Percentiles rank a stretch among this genome's conserved stretches.
These are phyloP conservation scores for Diaporthe aspalathi DNA, from an alignment of 2,329 filamentous ascomycete genomes.

Conservation along the genomic window DNA sequence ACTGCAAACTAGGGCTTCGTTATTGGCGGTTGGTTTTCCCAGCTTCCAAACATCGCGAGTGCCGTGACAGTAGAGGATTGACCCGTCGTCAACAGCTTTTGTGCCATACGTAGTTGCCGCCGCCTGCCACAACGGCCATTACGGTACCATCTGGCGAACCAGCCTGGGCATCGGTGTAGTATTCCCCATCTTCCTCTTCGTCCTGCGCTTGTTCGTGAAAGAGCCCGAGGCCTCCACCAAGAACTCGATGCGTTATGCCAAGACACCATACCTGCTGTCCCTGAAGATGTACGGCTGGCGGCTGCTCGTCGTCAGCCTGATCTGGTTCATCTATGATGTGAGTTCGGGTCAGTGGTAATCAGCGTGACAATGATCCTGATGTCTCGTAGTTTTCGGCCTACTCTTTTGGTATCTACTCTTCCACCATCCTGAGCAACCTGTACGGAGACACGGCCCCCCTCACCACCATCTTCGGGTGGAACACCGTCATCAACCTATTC, in stretches of 20 bases:
- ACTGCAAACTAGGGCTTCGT: conserved; percentile 73
- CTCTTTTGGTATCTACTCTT: conserved; percentile 87
- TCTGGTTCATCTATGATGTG: conserved; percentile 72
- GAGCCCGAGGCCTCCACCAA: conserved; percentile 83
- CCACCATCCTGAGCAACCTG: conserved; percentile 76
- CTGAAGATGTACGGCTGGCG: conserved; percentile 79
- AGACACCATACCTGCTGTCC: conserved; percentile 67
- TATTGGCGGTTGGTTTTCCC: conserved; percentile 62
- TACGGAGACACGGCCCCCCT: conserved; percentile 69
- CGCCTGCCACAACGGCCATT: conserved; percentile 69
- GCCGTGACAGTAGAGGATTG: neutral
- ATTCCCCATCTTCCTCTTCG: conserved; percentile 79
- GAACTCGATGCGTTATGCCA: conserved; percentile 73
- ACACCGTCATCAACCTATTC: conserved; percentile 87
- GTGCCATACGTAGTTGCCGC: conserved; percentile 61
- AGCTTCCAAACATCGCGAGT: conserved; percentile 57
- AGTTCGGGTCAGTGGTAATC: neutral
- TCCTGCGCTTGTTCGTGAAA: conserved; percentile 77
- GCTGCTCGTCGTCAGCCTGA: conserved; percentile 74
- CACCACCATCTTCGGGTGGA: conserved; percentile 86
- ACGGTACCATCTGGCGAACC: conserved; percentile 83
- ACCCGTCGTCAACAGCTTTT: conserved; percentile 15
- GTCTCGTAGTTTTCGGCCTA: conserved; percentile 76
- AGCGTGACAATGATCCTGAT: neutral
- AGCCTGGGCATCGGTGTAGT: conserved; percentile 81